Evolutionary conservation across 441 rosid genomes (phyloP).

Genomic region (Gossypium aridum): DNA sequence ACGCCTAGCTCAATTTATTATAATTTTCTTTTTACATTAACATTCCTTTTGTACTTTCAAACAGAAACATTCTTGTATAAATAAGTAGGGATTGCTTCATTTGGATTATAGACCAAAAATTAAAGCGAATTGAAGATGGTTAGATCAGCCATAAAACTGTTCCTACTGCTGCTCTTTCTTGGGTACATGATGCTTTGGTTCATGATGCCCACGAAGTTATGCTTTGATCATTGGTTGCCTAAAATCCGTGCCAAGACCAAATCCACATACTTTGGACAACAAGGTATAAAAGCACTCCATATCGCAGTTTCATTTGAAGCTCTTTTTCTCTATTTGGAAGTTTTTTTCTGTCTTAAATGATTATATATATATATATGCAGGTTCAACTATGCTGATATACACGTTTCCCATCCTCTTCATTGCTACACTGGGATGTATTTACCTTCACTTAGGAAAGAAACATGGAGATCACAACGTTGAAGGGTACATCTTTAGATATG

Average conservation of each 20-base stretch:
- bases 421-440: conserved; percentile 35
- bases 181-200: conserved; percentile 45
- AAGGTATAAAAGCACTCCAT: conserved; percentile 23
- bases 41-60: neutral
- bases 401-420: conserved; percentile 44
- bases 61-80: neutral
- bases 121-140: conserved; percentile 6
- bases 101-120: neutral
- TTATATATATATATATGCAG: conserved; percentile 15
- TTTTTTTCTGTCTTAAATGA: neutral
- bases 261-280: conserved; percentile 31
- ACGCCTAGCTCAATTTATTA: neutral
- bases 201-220: conserved; percentile 34
- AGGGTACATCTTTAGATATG: neutral
- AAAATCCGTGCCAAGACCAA: conserved; percentile 20
- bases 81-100: neutral
- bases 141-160: conserved; percentile 19
- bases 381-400: conserved; percentile 26
- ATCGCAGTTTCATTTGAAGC: neutral
- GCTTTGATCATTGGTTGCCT: conserved; percentile 29
- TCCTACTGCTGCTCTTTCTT: conserved; percentile 21
- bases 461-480: neutral
- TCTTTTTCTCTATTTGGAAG: neutral
- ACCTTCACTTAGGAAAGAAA: conserved; percentile 33
- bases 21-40: neutral